Percentiles rank a stretch among this genome's conserved stretches.
phyloP scores from a whole-genome alignment of 495 filamentous ascomycete species.

The Xylaria grammica region DNA sequence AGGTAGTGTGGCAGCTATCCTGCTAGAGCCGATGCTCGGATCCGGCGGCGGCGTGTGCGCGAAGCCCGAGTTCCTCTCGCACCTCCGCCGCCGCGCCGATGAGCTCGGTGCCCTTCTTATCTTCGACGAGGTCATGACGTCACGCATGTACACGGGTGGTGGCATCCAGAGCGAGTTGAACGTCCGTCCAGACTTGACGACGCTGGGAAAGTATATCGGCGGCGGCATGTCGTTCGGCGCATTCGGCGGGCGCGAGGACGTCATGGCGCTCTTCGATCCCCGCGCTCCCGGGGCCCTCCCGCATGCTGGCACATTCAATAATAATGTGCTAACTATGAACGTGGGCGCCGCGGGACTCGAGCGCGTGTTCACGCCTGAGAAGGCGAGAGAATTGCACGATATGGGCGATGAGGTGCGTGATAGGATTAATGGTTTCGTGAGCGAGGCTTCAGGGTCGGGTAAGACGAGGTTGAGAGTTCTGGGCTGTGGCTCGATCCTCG shows the following conservation, averaged over 20 bases:
- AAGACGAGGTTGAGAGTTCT: constrained; percentile 39
- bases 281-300: constrained; percentile 32
- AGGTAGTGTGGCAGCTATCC: constrained; percentile 56
- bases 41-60: constrained; percentile 58
- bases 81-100: constrained; percentile 38
- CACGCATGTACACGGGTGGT: constrained; percentile 49
- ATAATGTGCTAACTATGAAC: constrained; percentile 65
- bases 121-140: constrained; percentile 71
- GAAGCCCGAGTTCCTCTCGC: constrained; percentile 48
- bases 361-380: constrained; percentile 49
- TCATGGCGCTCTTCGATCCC: constrained; percentile 64
- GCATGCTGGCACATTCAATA: constrained; percentile 73
- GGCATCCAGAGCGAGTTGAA: constrained; percentile 51
- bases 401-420: constrained; percentile 42
- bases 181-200: constrained; percentile 62
- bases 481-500: constrained; percentile 51
- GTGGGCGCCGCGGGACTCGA: constrained; percentile 55
- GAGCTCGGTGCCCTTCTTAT: constrained; percentile 57
- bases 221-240: constrained; percentile 68
- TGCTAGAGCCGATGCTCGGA: constrained; percentile 66
- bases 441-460: not conserved
- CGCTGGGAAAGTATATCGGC: constrained; percentile 67
- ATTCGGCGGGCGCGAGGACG: constrained; percentile 61
- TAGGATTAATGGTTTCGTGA: constrained; percentile 34
- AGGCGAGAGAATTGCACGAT: constrained; percentile 41